phyloP scores from a whole-genome alignment of 2,329 filamentous ascomycete genomes.

The Coniochaeta prunicola region DNA sequence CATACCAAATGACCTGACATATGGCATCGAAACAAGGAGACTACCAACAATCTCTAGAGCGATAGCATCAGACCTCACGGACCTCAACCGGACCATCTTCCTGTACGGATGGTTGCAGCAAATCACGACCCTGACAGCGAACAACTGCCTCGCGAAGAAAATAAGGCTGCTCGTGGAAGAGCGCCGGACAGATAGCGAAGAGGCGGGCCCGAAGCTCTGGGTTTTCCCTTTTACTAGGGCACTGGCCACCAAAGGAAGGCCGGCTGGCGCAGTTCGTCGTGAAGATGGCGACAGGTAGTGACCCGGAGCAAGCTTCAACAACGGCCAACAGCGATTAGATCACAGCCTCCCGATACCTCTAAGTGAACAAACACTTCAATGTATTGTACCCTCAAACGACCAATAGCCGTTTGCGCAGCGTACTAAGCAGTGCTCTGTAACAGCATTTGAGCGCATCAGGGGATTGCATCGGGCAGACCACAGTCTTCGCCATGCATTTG shows the following conservation, averaged over 20 bases:
- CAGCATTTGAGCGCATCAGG: neutral
- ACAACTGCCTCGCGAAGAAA: constrained; percentile 58
- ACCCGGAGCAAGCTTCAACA: neutral
- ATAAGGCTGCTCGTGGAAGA: constrained; percentile 37
- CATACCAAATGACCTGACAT: neutral
- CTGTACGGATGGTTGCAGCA: constrained; percentile 60
- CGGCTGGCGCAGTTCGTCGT: neutral
- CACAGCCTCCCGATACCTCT: neutral
- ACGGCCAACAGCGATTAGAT: neutral
- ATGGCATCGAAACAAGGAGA: constrained; percentile 28
- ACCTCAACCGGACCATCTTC: constrained; percentile 60
- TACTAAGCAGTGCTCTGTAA: neutral
- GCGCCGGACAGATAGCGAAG: constrained; percentile 19
- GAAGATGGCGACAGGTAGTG: neutral
- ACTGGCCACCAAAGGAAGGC: neutral
- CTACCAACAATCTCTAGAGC: constrained; percentile 42
- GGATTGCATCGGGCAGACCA: constrained; percentile 6
- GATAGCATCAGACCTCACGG: constrained; percentile 21
- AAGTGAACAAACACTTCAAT: neutral
- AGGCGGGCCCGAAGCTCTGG: neutral
- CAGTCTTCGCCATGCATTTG: constrained; percentile 10
- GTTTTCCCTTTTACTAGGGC: neutral
- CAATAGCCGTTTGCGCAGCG: neutral
- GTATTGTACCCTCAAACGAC: neutral
- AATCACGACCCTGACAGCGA: constrained; percentile 63